A percentile compares a stretch with the other conserved stretches of the same genome.
phyloP scores from a whole-genome alignment of 2,329 filamentous ascomycete genomes.

The Epichloe uncinata region DNA sequence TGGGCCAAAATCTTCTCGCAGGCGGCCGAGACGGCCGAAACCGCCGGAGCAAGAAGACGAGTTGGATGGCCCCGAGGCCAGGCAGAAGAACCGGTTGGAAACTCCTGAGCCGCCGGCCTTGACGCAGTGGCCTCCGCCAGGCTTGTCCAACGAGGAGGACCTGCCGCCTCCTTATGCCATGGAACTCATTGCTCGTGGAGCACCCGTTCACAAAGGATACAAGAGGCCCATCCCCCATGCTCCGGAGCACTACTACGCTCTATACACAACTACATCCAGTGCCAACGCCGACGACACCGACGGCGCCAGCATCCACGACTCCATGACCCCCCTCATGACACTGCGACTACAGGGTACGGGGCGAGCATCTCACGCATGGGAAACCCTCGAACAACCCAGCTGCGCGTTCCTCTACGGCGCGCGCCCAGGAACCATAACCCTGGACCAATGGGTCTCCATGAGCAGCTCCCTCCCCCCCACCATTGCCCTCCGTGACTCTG shows the following conservation, averaged over 20 bases:
- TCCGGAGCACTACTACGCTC: slow-evolving; percentile 39
- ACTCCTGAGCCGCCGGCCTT: slow-evolving; percentile 1
- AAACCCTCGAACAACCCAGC: slow-evolving; percentile 62
- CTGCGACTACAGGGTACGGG: slow-evolving; percentile 32
- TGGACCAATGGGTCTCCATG: slow-evolving; percentile 54
- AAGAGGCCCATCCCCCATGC: slow-evolving; percentile 39
- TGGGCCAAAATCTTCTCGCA: slow-evolving; percentile 19
- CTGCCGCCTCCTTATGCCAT: slow-evolving; percentile 40
- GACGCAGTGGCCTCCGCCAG: slow-evolving; percentile 41
- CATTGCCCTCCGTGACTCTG: slow-evolving; percentile 45
- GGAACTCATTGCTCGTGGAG: slow-evolving; percentile 44
- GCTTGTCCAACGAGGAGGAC: slow-evolving; percentile 33
- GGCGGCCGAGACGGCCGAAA: slow-evolving; percentile 29
- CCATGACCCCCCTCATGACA: slow-evolving; percentile 46
- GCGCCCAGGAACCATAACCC: slow-evolving; percentile 54
- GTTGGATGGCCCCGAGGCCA: background rate
- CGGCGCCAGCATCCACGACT: slow-evolving; percentile 34
- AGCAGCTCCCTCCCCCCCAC: slow-evolving; percentile 42
- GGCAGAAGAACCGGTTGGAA: background rate
- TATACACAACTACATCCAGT: slow-evolving; percentile 37
- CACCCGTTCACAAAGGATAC: slow-evolving; percentile 42
- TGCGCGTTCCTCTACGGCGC: slow-evolving; percentile 54
- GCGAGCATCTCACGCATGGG: slow-evolving; percentile 43
- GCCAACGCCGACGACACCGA: slow-evolving; percentile 33
- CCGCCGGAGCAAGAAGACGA: slow-evolving; percentile 12